Evolutionary conservation across 306 rosid species (phyloP).

Genomic region (Glycine tomentella): DNA sequence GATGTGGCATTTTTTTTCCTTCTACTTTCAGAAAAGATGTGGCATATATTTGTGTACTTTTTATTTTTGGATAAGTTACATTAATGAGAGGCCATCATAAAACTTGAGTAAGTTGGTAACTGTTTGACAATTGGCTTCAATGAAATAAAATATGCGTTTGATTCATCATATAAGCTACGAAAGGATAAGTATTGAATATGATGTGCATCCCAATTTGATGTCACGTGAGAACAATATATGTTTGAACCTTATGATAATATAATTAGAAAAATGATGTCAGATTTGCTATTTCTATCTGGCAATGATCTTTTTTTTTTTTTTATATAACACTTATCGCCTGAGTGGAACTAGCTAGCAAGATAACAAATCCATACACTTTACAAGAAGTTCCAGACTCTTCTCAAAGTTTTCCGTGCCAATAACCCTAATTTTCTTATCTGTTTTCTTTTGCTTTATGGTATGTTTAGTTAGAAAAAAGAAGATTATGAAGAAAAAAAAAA

Average conservation of each 20-base stretch:
- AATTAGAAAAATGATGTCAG: constrained; percentile 27
- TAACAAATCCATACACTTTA: background rate
- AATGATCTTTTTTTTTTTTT: background rate
- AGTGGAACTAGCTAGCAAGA: background rate
- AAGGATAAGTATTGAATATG: constrained; percentile 27
- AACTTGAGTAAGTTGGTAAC: constrained; percentile 17
- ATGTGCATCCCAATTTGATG: constrained; percentile 24
- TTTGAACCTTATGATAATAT: background rate
- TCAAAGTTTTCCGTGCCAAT: background rate
- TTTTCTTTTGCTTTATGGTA: too few species aligned
- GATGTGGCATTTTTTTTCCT: background rate
- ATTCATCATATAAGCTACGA: background rate
- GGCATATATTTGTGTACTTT: background rate
- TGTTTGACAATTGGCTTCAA: constrained; percentile 26
- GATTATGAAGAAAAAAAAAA: background rate
- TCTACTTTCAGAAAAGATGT: background rate
- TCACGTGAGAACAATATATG: background rate
- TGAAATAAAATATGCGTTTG: background rate
- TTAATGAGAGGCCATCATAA: constrained; percentile 13
- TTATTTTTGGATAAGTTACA: background rate
- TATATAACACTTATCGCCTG: background rate
- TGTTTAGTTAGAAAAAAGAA: too few species aligned
- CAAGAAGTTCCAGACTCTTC: background rate
- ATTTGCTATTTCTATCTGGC: constrained; percentile 2
- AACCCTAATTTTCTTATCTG: too few species aligned